phyloP scores from a whole-genome alignment of 257 asterid genomes.

The Solanum bulbocastanum region DNA sequence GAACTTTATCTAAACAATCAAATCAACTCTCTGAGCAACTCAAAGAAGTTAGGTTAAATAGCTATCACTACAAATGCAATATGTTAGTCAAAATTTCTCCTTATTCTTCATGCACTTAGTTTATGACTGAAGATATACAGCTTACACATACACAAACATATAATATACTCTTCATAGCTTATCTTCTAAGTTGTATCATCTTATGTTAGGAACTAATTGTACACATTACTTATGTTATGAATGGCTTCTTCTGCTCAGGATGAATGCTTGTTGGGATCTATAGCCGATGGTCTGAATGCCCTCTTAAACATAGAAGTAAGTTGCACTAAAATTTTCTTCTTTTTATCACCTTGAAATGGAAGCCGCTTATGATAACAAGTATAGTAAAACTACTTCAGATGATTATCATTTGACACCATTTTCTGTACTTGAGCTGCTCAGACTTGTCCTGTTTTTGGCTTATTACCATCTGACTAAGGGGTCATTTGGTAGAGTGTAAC shows the following conservation, averaged over 20 bases:
- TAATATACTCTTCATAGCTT: background rate
- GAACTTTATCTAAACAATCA: background rate
- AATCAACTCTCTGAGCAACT: background rate
- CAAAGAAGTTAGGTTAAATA: background rate
- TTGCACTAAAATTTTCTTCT: background rate
- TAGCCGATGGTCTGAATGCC: conserved; percentile 89
- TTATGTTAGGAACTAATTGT: background rate
- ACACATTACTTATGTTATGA: background rate
- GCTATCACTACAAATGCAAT: background rate
- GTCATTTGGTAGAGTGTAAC: background rate
- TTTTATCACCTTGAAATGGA: background rate
- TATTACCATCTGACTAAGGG: background rate
- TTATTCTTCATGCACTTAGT: background rate
- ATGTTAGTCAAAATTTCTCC: background rate
- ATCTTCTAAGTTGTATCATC: background rate
- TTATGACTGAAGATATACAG: background rate
- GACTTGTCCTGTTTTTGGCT: background rate
- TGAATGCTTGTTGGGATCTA: conserved; percentile 45
- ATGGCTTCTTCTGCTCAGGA: conserved; percentile 36
- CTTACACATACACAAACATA: background rate
- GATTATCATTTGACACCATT: background rate
- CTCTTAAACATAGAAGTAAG: conserved; percentile 87
- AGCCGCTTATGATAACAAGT: background rate
- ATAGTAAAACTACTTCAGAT: background rate
- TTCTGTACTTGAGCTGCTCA: background rate